Percentiles rank a stretch among this genome's conserved stretches.
Evolutionary conservation across 2,329 filamentous ascomycete genomes (phyloP).

Genomic region (Stagonosporopsis tanaceti): DNA sequence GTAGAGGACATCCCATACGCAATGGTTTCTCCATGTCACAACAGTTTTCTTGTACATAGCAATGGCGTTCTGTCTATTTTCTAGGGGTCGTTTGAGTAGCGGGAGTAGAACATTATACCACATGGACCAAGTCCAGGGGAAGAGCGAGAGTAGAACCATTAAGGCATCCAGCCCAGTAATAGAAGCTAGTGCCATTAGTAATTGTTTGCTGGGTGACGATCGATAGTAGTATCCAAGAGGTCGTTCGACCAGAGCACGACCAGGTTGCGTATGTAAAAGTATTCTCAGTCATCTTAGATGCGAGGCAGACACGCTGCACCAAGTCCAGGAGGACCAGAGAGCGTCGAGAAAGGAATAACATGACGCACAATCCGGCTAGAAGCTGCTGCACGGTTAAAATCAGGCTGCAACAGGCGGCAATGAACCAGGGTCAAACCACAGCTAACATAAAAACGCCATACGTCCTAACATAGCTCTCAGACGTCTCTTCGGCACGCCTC

Average conservation of each 20-base stretch:
- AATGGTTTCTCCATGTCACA: neutral
- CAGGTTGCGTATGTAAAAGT: too few species aligned
- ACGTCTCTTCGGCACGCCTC: too few species aligned
- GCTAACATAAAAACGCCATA: too few species aligned
- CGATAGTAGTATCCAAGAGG: neutral
- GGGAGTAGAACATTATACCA: conserved; percentile 44
- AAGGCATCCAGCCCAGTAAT: neutral
- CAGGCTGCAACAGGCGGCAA: too few species aligned
- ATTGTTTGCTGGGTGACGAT: neutral
- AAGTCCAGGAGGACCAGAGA: too few species aligned
- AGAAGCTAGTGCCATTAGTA: neutral
- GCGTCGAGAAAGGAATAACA: too few species aligned
- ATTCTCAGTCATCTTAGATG: too few species aligned
- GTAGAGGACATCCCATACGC: conserved; percentile 31
- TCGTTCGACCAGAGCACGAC: too few species aligned
- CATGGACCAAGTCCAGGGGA: conserved; percentile 20
- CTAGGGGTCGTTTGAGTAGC: conserved; percentile 22
- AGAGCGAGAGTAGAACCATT: conserved; percentile 27
- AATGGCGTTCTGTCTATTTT: conserved; percentile 20
- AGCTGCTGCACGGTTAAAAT: neutral
- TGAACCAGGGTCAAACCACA: too few species aligned
- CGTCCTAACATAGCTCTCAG: too few species aligned
- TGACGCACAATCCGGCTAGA: neutral
- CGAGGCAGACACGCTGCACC: too few species aligned
- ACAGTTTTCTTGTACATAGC: conserved; percentile 28